Evolutionary conservation across 768 basidiomycete species (phyloP).

Genomic region (Coprinopsis sp.): DNA sequence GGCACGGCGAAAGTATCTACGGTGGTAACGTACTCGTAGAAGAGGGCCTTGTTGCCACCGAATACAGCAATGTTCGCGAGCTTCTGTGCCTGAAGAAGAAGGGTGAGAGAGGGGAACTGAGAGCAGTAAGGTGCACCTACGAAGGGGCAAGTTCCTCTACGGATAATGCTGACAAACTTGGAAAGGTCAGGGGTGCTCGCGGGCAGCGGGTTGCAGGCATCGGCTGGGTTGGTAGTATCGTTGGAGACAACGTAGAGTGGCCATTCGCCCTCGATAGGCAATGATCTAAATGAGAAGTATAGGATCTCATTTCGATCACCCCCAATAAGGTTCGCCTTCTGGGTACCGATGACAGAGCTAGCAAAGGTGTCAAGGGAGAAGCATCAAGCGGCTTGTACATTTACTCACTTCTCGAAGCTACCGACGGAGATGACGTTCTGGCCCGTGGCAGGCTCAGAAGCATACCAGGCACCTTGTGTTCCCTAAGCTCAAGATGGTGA

Average conservation of each 20-base stretch:
- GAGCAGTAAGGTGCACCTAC: constrained; percentile 23
- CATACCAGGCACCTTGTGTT: constrained; percentile 57
- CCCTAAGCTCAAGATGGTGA: too few relatives aligned
- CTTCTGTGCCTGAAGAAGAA: constrained; percentile 31
- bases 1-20: neutral
- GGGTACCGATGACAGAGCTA: constrained; percentile 52
- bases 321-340: constrained; percentile 49
- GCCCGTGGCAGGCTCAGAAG: constrained; percentile 48
- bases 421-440: constrained; percentile 53
- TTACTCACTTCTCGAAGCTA: constrained; percentile 47
- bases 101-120: constrained; percentile 31
- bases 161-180: constrained; percentile 48
- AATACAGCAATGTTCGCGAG: constrained; percentile 49
- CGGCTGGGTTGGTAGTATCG: constrained; percentile 46
- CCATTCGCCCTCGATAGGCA: constrained; percentile 40
- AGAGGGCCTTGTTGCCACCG: constrained; percentile 42
- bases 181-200: constrained; percentile 50
- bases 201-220: constrained; percentile 57
- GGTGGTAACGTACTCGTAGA: constrained; percentile 43
- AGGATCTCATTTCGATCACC: constrained; percentile 44
- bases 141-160: constrained; percentile 56
- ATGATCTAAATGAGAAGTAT: constrained; percentile 51
- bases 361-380: neutral
- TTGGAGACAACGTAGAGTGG: constrained; percentile 57
- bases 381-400: neutral